phyloP scores from a whole-genome alignment of 78 protist genomes.

The Tieghemostelium lacteum region DNA sequence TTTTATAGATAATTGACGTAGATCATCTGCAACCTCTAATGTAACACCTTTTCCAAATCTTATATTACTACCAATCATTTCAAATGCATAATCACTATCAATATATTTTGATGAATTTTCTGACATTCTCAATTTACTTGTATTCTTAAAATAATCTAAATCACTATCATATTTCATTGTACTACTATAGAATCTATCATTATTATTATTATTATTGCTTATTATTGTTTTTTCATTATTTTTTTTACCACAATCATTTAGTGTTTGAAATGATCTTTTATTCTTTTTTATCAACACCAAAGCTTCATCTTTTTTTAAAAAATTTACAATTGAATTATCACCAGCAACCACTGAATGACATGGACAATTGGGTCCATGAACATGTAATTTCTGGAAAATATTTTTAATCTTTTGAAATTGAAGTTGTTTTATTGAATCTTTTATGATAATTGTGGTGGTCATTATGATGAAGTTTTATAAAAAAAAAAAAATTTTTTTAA shows the following conservation, averaged over 20 bases:
- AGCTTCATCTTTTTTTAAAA: constrained; percentile 12
- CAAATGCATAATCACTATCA: constrained; percentile 74
- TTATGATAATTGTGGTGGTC: neutral
- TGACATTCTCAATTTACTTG: no score
- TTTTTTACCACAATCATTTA: no score
- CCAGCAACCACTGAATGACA: constrained; percentile 2
- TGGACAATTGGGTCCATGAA: neutral
- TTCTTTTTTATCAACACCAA: constrained; percentile 33
- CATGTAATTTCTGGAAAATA: neutral
- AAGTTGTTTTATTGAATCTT: neutral
- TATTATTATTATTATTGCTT: no score
- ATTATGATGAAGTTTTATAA: neutral
- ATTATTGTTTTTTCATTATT: no score
- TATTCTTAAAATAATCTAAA: no score
- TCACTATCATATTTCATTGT: no score
- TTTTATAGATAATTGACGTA: constrained; percentile 8
- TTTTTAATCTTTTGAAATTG: neutral
- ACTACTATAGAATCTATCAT: no score
- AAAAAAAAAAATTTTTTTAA: neutral
- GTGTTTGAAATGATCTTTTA: no score
- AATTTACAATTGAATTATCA: neutral
- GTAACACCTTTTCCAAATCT: constrained; percentile 63
- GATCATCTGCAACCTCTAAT: constrained; percentile 46
- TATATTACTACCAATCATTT: constrained; percentile 29
- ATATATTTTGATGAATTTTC: no score